These are phyloP conservation scores for Candida glucosophila DNA, from an alignment of 1,139 yeast genomes.

Conservation along the genomic window DNA sequence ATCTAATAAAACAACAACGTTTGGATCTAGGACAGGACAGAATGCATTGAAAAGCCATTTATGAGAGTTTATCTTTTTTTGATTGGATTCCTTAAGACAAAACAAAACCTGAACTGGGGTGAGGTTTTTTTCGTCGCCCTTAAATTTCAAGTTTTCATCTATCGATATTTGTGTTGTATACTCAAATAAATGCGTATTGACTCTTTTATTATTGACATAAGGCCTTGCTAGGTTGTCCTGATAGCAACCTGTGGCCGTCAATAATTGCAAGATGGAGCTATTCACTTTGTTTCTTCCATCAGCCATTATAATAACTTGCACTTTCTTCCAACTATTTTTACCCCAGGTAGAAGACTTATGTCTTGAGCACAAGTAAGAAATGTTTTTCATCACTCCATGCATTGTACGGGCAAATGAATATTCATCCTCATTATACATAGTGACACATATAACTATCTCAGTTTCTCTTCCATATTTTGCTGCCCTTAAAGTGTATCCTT, in stretches of 20 bases:
- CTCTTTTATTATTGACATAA: conserved; percentile 81
- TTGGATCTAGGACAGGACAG: conserved; percentile 85
- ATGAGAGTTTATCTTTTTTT: conserved; percentile 88
- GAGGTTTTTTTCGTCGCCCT: conserved; percentile 67
- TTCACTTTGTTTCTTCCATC: conserved; percentile 89
- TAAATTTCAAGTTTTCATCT: conserved; percentile 77
- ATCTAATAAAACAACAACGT: conserved; percentile 75
- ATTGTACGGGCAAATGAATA: conserved; percentile 80
- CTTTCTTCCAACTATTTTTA: conserved; percentile 89
- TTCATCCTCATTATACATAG: conserved; percentile 96
- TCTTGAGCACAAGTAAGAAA: conserved; percentile 79
- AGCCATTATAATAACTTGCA: conserved; percentile 81
- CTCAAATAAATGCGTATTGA: conserved; percentile 87
- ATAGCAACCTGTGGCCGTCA: conserved; percentile 91
- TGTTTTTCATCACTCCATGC: conserved; percentile 88
- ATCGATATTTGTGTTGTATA: conserved; percentile 86
- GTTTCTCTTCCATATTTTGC: conserved; percentile 81
- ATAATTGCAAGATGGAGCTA: conserved; percentile 71
- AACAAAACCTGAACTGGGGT: conserved; percentile 90
- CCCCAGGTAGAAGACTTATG: conserved; percentile 87
- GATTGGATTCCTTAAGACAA: conserved; percentile 81
- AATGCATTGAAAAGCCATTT: conserved; percentile 92
- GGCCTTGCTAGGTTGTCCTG: conserved; percentile 96
- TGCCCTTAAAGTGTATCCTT: conserved; percentile 80
- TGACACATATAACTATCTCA: conserved; percentile 80